Base-by-base conservation (phyloP, 805 yeast species). In the Debaryomyces prosopidis region DNA sequence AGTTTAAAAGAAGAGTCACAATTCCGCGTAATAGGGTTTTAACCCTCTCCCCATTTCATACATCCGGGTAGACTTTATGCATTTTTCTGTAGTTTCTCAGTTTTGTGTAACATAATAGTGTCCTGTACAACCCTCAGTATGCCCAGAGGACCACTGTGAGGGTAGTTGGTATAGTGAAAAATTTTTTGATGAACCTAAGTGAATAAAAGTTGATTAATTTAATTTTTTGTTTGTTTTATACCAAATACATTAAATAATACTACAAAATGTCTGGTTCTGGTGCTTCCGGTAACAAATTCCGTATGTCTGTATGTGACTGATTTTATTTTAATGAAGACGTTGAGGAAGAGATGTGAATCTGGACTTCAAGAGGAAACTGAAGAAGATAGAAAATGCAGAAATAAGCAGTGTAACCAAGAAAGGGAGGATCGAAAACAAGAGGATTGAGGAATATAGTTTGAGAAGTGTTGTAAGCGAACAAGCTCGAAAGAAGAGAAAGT, bases 221-320 rank as follows among this genome's bases (percentile, higher is more conserved):
- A 38, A 14, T 27, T 34, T 34, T 18, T 34, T 33, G 39, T 35
- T 41, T 30, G 36, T 40, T 45, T 39, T 41, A 43, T 34, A 49
- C 43, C 19, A 45, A 42, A 35, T 37, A 43, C 46, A 61, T 56
- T 62, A 57, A 61, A 62, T 62, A 66, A 78, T 49, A 47, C 44
- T 48, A 56, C 60, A 66, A 69, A 76, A 86, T 86, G 92, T 85
- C 90, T 71, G 87, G 87, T 73, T 82, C 87, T 76, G 95, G 96
- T 84, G 94, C 96, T 81, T 89, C 96, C 77, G 97, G 99, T 84
- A 94, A 90, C 87, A 92, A 92, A 84, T 94, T 87, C 89, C 90
- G 97, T 82, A 89, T 92, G 88, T 90, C 99, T 77, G 96, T 88
- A 88, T 77, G 96, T 87, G 54, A 61, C 51, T 36, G 36, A 30